Evolutionary conservation across 805 yeast species (phyloP).

Genomic region (Candida gorgasii): DNA sequence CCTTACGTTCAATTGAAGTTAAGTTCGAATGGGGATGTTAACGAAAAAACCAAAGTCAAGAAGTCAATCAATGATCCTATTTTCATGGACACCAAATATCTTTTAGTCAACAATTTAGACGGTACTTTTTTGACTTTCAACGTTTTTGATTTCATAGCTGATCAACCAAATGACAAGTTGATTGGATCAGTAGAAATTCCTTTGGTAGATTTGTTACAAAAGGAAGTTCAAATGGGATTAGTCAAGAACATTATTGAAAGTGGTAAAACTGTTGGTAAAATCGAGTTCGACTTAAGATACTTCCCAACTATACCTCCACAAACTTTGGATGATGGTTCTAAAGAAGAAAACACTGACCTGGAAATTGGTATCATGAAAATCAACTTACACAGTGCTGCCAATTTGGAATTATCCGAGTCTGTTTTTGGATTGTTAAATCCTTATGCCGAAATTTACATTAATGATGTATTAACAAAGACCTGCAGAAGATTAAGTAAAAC

Average conservation of each 20-base stretch:
- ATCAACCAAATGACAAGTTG: conserved; percentile 55
- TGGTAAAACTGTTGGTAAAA: conserved; percentile 57
- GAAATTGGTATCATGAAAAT: conserved; percentile 75
- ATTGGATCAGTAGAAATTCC: conserved; percentile 52
- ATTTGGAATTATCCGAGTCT: conserved; percentile 54
- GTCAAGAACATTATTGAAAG: conserved; percentile 47
- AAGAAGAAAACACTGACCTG: conserved; percentile 52
- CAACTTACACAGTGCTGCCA: conserved; percentile 58
- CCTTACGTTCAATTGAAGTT: conserved; percentile 55
- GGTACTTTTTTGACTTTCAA: conserved; percentile 55
- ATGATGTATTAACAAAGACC: conserved; percentile 53
- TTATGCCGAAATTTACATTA: conserved; percentile 64
- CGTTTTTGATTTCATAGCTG: conserved; percentile 53
- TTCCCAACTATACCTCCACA: conserved; percentile 48
- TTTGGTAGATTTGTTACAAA: conserved; percentile 60
- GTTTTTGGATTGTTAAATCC: conserved; percentile 58
- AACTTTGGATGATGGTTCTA: conserved; percentile 49
- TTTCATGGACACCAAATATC: conserved; percentile 65
- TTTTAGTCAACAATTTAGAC: conserved; percentile 57
- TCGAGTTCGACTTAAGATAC: conserved; percentile 58
- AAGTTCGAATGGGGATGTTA: conserved; percentile 39
- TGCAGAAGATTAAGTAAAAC: conserved; percentile 64
- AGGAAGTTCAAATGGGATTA: conserved; percentile 43
- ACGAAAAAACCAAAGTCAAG: conserved; percentile 60
- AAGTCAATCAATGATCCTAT: conserved; percentile 56